Conservation (phyloP, 805 yeast species). For the Yarrowia keelungensis region DNA sequence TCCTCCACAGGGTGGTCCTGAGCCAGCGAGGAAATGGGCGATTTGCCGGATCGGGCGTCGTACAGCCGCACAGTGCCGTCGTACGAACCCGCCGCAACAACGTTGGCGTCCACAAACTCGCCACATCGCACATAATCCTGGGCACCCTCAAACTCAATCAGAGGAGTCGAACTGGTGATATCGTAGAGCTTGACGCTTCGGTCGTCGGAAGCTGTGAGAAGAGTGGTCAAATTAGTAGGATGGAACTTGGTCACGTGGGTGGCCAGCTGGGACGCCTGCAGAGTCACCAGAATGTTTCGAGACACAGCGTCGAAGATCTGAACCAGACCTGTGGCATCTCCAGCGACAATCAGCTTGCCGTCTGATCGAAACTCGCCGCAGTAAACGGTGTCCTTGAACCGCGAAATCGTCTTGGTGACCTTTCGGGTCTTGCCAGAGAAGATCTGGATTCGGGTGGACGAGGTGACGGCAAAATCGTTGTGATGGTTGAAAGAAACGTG, state of each 20-base stretch:
- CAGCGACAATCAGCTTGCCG: slow-evolving; percentile 90
- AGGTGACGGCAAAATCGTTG: slow-evolving; percentile 85
- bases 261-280: slow-evolving; percentile 85
- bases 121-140: slow-evolving; percentile 89
- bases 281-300: slow-evolving; percentile 75
- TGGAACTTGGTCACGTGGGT: slow-evolving; percentile 94
- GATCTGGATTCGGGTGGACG: slow-evolving; percentile 89
- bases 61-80: slow-evolving; percentile 86
- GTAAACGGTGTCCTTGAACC: slow-evolving; percentile 92
- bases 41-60: slow-evolving; percentile 69
- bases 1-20: slow-evolving; percentile 88
- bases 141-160: slow-evolving; percentile 73
- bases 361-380: slow-evolving; percentile 90
- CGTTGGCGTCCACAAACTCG: slow-evolving; percentile 76
- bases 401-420: slow-evolving; percentile 79
- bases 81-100: slow-evolving; percentile 92
- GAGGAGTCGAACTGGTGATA: slow-evolving; percentile 80
- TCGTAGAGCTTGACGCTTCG: slow-evolving; percentile 87
- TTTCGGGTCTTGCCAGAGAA: slow-evolving; percentile 94
- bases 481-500: slow-evolving; percentile 82
- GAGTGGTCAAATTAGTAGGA: slow-evolving; percentile 71
- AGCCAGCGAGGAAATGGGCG: slow-evolving; percentile 67
- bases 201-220: slow-evolving; percentile 92
- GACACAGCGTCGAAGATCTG: slow-evolving; percentile 89
- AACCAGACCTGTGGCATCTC: slow-evolving; percentile 93